These are phyloP conservation scores for Diaporthe citri DNA, from an alignment of 2,329 filamentous ascomycete species.

Conservation along the genomic window DNA sequence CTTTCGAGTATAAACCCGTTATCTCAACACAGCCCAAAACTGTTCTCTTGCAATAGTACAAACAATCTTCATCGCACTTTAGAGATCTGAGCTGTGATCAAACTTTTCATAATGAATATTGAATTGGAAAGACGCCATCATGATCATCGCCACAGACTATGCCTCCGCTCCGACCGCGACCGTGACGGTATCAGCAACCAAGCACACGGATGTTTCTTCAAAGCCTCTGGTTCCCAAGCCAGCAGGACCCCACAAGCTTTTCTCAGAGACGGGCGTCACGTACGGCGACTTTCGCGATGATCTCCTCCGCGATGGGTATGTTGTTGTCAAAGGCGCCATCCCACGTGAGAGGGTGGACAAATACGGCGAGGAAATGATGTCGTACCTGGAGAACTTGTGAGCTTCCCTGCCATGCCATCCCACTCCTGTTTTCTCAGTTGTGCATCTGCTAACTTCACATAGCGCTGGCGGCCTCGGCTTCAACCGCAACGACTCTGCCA, in stretches of 20 bases:
- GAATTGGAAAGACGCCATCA: background rate
- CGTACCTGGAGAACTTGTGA: conserved; percentile 42
- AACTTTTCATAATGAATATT: background rate
- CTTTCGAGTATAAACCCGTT: background rate
- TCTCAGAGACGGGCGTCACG: background rate
- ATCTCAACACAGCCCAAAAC: background rate
- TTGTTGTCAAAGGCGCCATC: conserved; percentile 40
- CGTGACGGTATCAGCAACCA: background rate
- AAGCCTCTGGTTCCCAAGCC: background rate
- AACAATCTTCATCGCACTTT: too few relatives aligned
- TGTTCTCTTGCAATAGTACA: background rate
- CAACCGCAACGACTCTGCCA: conserved; percentile 39
- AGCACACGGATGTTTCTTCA: background rate
- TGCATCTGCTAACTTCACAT: background rate
- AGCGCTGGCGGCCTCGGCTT: conserved; percentile 35
- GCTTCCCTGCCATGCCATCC: conserved; percentile 43
- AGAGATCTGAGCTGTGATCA: background rate
- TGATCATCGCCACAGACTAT: conserved; percentile 44
- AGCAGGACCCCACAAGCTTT: conserved; percentile 2
- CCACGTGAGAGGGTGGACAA: conserved; percentile 34
- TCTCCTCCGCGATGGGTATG: conserved; percentile 54
- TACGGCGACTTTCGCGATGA: conserved; percentile 59
- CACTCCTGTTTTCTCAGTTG: background rate
- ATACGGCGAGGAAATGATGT: conserved; percentile 40
- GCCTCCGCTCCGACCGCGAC: conserved; percentile 44